Evolutionary conservation across 331 rosid species (phyloP).

Genomic region (Rosa hybrid): DNA sequence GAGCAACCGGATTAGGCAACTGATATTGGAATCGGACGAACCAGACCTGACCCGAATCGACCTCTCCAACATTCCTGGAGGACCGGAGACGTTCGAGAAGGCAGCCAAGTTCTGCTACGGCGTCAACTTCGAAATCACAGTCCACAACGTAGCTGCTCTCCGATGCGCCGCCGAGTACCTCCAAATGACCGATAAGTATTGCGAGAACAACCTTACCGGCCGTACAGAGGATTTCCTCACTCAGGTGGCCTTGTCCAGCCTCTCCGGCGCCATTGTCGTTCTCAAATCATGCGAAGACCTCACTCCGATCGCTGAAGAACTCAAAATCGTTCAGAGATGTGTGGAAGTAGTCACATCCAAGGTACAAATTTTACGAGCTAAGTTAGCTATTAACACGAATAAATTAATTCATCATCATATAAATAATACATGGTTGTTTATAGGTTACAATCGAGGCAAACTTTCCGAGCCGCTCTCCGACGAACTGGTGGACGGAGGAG

Average conservation of each 20-base stretch:
- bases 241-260: conserved; percentile 64
- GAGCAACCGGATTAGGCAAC: conserved; percentile 77
- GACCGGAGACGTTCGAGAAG: conserved; percentile 78
- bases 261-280: conserved; percentile 58
- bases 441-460: conserved; percentile 64
- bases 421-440: background rate
- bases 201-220: conserved; percentile 61
- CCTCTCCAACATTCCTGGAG: conserved; percentile 78
- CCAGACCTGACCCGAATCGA: conserved; percentile 61
- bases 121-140: conserved; percentile 85
- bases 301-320: conserved; percentile 53
- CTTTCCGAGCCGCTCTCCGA: conserved; percentile 76
- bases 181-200: conserved; percentile 74
- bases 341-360: conserved; percentile 50
- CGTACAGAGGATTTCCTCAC: conserved; percentile 77
- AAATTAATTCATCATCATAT: too few species aligned
- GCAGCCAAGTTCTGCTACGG: conserved; percentile 93
- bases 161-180: conserved; percentile 86
- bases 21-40: conserved; percentile 60
- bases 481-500: conserved; percentile 94
- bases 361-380: conserved; percentile 12
- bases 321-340: conserved; percentile 55
- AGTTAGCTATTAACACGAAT: background rate
- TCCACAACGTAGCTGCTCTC: conserved; percentile 73
- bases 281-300: conserved; percentile 63